These are phyloP conservation scores for Ogataea degrootiae DNA, from an alignment of 805 yeast genomes.

Conservation along the genomic window DNA sequence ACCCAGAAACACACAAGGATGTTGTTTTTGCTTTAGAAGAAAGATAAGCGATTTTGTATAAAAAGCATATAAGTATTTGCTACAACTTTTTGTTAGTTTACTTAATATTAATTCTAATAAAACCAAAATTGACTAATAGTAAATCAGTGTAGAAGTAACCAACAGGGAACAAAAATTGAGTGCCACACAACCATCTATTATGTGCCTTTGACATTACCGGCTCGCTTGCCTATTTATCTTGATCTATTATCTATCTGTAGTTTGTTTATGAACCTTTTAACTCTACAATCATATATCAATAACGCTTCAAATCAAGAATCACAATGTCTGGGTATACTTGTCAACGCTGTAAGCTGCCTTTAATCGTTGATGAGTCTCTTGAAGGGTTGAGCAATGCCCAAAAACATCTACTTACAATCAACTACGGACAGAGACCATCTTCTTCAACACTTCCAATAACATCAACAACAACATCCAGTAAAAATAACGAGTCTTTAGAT, in stretches of 20 bases:
- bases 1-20: conserved; percentile 56
- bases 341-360: conserved; percentile 58
- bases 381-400: conserved; percentile 51
- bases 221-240: too few species aligned
- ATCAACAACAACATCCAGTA: background rate
- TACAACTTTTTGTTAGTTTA: background rate
- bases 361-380: conserved; percentile 52
- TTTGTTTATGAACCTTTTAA: too few species aligned
- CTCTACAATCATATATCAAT: too few species aligned
- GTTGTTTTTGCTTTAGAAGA: conserved; percentile 53
- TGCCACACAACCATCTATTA: too few species aligned
- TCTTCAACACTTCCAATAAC: conserved; percentile 21
- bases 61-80: background rate
- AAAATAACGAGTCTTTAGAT: conserved; percentile 17
- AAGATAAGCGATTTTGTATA: conserved; percentile 17
- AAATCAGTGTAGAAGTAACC: background rate
- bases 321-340: conserved; percentile 37
- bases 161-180: background rate
- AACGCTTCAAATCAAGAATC: background rate
- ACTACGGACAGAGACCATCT: conserved; percentile 24
- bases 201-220: too few species aligned
- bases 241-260: too few species aligned
- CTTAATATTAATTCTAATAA: background rate
- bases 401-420: conserved; percentile 41
- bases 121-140: background rate